Evolutionary conservation across 805 yeast species (phyloP), one percentile per base, ranked within the genome.

Genomic region (Yarrowia sp.): DNA sequence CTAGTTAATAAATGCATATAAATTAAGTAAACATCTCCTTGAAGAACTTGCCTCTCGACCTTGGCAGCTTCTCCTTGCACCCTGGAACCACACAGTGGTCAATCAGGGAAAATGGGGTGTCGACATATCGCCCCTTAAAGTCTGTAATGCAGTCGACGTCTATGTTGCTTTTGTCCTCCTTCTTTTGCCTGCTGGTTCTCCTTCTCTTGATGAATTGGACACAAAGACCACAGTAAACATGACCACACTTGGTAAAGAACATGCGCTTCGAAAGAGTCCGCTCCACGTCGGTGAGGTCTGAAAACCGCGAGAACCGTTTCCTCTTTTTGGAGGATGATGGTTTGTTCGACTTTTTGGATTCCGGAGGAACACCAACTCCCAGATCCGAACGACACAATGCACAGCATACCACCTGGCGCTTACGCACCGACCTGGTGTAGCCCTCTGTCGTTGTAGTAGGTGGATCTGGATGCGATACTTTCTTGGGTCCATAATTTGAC

Each of bases 191-290:
- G 70, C 64, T 75, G 72, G 33, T 61, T 46, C 67, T 32, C 66
- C 79, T 80, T 80, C 77, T 75, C 14, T 75, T 74, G 24, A 65
- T 61, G n/a, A 88, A 84, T 69, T 83, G 83, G 22, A 88, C 88
- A 75, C 97, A 91, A 44, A 93, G 75, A 0, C 97, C 97, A 74
- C 97, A 91, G 73, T 84, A 91, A 0, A 86, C 82, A 76, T 91
- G 97, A 0, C 97, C 97, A 78, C 97, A 91, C 41, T 77, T 75
- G 0, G 89, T 82, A 19, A 81, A 80, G 71, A 86, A 91, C 1
- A 88, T 82, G 66, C 91, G 81, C 70, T 80, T 84, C 0, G 92
- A 87, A 35, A 89, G 76, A 64, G 82, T 86, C 19, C 77, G 70
- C 70, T 89, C 96, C 0, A 78, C 76, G 11, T 78, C 79, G 0